Base-by-base conservation (phyloP, 768 basidiomycete species). In the Tephrocybe sp. region DNA sequence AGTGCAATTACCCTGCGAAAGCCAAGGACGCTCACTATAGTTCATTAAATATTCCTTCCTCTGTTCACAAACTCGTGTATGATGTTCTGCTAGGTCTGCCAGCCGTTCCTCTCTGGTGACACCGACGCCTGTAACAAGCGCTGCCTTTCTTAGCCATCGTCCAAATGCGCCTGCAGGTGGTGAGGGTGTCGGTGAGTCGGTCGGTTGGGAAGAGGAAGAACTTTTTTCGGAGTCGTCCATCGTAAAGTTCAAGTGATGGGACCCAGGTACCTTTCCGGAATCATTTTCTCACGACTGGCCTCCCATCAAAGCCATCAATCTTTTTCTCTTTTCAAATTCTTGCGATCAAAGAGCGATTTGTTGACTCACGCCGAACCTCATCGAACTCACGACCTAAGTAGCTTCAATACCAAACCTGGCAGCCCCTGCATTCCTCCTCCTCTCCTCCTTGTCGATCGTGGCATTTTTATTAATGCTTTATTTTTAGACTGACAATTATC, bases 21-120 rank as follows among this genome's bases (percentile, higher is more conserved):
- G 47, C 31, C 37, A 29, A 24, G 18, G n/a, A n/a, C 12, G 76
- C 86, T 55, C 53, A 90, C 89, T 90, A 61, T 76, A 79, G 48
- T 80, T 71, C 74, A 88, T 77, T 31, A 91, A 65, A 45, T 83
- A 80, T 31, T 69, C 67, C 64, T 88, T 89, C 70, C 77, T 83
- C 67, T 80, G 77, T 63, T 91, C 85, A 64, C 89, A 92, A 24
- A 66, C 58, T 24, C 64, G 59, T 12, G 72, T 64, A 15, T 74
- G 69, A 37, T 68, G 58, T 24, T 61, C 53, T 23, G 64, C 56
- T 42, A 76, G 57, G 58, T 76, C 69, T 10, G 63, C 67, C 4
- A 73, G 50, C n/a, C 74, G 67, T 52, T 79, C 76, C 22, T 76
- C 72, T 41, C 74, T 67, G 18, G 74, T 63, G 4, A 76, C 71